Evolutionary conservation across 306 rosid genomes (phyloP).

Genomic region (Ceratonia siliqua): DNA sequence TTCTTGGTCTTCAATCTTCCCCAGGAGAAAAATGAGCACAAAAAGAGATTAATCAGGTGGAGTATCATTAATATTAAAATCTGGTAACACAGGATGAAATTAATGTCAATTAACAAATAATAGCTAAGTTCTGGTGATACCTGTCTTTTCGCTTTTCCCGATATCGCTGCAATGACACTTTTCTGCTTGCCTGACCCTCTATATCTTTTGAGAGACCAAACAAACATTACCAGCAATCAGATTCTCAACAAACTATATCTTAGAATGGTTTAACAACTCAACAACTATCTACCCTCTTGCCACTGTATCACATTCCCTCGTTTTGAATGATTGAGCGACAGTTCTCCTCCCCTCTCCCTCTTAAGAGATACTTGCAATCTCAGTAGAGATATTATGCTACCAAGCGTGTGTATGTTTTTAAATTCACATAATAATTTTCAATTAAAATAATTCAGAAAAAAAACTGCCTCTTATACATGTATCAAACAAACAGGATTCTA

Average conservation of each 20-base stretch:
- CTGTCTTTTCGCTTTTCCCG: constrained; percentile 93
- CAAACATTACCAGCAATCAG: constrained; percentile 22
- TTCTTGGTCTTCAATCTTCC: constrained; percentile 82
- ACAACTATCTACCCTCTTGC: background rate
- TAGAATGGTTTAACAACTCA: background rate
- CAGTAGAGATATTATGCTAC: constrained; percentile 8
- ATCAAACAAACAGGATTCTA: background rate
- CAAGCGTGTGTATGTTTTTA: background rate
- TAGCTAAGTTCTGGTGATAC: constrained; percentile 44
- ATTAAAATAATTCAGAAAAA: constrained; percentile 1
- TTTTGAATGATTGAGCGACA: background rate
- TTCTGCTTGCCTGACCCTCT: constrained; percentile 87
- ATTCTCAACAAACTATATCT: constrained; percentile 21
- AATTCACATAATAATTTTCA: background rate
- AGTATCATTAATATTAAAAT: constrained; percentile 34
- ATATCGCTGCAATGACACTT: constrained; percentile 83
- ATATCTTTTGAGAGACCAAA: constrained; percentile 58
- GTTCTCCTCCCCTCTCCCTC: background rate
- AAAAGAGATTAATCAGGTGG: constrained; percentile 39
- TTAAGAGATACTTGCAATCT: constrained; percentile 2
- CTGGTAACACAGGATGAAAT: constrained; percentile 23
- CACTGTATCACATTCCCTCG: background rate
- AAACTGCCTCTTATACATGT: background rate
- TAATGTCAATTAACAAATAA: constrained; percentile 29
- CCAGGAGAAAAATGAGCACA: constrained; percentile 53